phyloP scores from a whole-genome alignment of 768 basidiomycete species.

The Serpula lacrymans region DNA sequence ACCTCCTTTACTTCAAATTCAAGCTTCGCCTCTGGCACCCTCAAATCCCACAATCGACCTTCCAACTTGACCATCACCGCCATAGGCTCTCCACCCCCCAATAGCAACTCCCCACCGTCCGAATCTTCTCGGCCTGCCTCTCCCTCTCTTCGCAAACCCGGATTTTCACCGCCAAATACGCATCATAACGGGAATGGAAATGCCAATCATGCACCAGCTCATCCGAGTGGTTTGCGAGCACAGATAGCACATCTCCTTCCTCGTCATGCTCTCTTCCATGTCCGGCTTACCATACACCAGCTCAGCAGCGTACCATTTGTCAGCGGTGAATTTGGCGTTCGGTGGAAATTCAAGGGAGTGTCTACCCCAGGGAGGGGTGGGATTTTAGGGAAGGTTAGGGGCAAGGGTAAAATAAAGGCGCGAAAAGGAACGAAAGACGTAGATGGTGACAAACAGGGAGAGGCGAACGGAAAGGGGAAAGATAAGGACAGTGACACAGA shows the following conservation, averaged over 20 bases:
- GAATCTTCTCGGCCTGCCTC: too few relatives aligned
- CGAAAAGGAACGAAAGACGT: conserved; percentile 7
- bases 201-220: background rate
- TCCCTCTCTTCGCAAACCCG: too few relatives aligned
- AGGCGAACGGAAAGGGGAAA: conserved; percentile 1
- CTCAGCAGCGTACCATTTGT: conserved; percentile 71
- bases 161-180: too few relatives aligned
- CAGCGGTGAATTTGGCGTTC: conserved; percentile 62
- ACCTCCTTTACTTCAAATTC: too few relatives aligned
- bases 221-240: conserved; percentile 41
- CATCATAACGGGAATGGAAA: too few relatives aligned
- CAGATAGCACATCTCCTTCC: conserved; percentile 62
- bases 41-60: too few relatives aligned
- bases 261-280: conserved; percentile 63
- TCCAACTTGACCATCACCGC: too few relatives aligned
- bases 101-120: too few relatives aligned
- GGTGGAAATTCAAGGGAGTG: conserved; percentile 70
- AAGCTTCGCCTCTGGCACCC: too few relatives aligned
- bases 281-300: conserved; percentile 59
- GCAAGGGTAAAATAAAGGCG: conserved; percentile 21
- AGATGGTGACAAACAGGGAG: conserved; percentile 4
- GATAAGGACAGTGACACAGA: conserved; percentile 19
- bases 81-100: too few relatives aligned
- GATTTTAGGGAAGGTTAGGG: conserved; percentile 39
- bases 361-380: conserved; percentile 38